phyloP scores from a whole-genome alignment of 2,329 filamentous ascomycete species.

The Plectosphaerella sp. region DNA sequence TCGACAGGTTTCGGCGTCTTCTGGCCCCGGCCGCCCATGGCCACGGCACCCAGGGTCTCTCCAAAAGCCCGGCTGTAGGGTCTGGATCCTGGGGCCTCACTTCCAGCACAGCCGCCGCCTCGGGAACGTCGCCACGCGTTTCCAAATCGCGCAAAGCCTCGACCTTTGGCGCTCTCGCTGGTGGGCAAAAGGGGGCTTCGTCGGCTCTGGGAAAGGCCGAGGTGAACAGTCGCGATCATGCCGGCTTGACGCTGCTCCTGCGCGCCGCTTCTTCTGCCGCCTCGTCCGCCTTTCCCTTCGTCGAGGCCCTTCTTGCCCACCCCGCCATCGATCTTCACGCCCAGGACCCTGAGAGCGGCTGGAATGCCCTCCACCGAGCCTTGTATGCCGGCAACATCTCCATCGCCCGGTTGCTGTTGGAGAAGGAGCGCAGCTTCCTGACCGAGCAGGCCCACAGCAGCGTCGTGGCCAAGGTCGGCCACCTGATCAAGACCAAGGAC shows the following conservation, averaged over 20 bases:
- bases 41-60: conserved; percentile 47
- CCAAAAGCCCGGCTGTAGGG: conserved; percentile 44
- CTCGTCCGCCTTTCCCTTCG: conserved; percentile 67
- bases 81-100: not conserved
- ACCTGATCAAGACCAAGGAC: conserved; percentile 91
- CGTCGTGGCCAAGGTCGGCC: conserved; percentile 58
- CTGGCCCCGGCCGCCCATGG: conserved; percentile 68
- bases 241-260: conserved; percentile 78
- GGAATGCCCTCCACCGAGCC: conserved; percentile 90
- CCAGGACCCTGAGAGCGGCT: conserved; percentile 88
- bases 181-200: conserved; percentile 38
- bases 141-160: conserved; percentile 49
- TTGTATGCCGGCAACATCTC: conserved; percentile 87
- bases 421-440: conserved; percentile 66
- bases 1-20: conserved; percentile 88
- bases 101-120: not conserved
- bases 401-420: conserved; percentile 76
- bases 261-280: conserved; percentile 75
- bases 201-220: conserved; percentile 52
- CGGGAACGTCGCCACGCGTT: conserved; percentile 44
- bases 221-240: conserved; percentile 78
- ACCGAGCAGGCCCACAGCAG: conserved; percentile 55
- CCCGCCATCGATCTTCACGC: conserved; percentile 79
- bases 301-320: conserved; percentile 74
- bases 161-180: conserved; percentile 39